Evolutionary conservation across 106 monocot species (phyloP), one percentile per base, ranked within the genome.

Genomic region (Ottelia alismoides): DNA sequence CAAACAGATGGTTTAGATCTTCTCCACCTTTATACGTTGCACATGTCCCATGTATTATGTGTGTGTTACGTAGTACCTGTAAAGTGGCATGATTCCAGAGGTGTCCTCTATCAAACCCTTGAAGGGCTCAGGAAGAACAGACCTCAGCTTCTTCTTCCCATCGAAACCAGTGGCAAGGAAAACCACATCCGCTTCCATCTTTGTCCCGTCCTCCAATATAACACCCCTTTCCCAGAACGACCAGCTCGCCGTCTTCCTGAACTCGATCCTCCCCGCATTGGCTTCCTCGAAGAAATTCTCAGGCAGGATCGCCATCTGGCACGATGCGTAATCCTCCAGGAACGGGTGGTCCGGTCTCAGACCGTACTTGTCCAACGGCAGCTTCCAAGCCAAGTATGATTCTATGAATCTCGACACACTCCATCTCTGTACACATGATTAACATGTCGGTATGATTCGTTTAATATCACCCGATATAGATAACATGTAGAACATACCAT

Each of bases 141-240:
- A 64, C 20, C 44, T 61, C 25, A 93, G 75, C 75, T 93, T 93
- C 55, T 81, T 70, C 73, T 88, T 88, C 22, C 93, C 88, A 25
- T 88, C 81, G 55, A 71, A 94, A 31, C 93, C 94, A 25, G 93
- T 94, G n/a, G 88, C 88, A 19, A 81, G 66, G 56, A 94, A 78
- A 16, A 94, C 84, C 2, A 88, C 47, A 45, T 94, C 94, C 0
- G 94, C 88, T 35, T 94, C 88, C 28, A 88, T 2, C 53, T 64
- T 65, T 12, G 72, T 70, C 49, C 55, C 58, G 63, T 88, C 94
- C 10, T 84, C 81, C 59, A 88, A 57, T 1, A 81, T 71, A 1
- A 94, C 65, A 0, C 94, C 94, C 11, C 32, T 27, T 29, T 88
- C 81, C 66, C 65, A 84, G 60, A 94, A 94, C 62, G 69, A 78